Conservation (phyloP, 768 basidiomycete genomes). For the Amanita rimosa region DNA sequence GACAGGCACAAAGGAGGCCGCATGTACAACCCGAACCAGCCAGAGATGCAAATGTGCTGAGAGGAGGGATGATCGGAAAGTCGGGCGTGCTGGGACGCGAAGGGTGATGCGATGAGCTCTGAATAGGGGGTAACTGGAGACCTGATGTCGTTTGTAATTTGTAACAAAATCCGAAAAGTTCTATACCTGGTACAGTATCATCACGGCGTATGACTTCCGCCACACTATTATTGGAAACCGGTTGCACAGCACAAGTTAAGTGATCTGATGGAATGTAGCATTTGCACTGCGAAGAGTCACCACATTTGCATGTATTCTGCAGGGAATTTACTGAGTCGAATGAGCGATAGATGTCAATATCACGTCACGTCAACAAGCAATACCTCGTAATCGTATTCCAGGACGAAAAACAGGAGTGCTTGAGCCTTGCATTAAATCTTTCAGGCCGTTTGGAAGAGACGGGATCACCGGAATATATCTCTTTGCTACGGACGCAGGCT, state of each 20-base stretch:
- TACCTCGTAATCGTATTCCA: conserved; percentile 42
- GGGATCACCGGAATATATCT: conserved; percentile 64
- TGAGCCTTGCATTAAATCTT: conserved; percentile 33
- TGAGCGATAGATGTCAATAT: conserved; percentile 7
- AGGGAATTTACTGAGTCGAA: conserved; percentile 39
- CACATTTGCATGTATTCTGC: conserved; percentile 56
- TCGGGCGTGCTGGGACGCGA: conserved; percentile 23
- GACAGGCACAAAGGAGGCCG: conserved; percentile 57
- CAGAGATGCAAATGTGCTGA: conserved; percentile 44
- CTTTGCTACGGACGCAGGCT: conserved; percentile 30
- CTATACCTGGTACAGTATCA: conserved; percentile 2
- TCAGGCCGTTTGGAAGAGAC: conserved; percentile 63
- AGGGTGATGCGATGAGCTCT: conserved; percentile 16
- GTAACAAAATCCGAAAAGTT: neutral
- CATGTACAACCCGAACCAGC: conserved; percentile 68
- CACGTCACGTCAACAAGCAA: conserved; percentile 1
- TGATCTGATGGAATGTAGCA: conserved; percentile 5
- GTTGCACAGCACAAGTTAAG: conserved; percentile 7
- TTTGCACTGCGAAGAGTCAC: conserved; percentile 38
- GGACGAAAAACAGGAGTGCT: conserved; percentile 18
- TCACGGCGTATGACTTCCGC: conserved; percentile 22
- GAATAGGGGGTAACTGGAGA: conserved; percentile 40
- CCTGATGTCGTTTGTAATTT: conserved; percentile 14
- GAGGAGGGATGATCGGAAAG: conserved; percentile 50
- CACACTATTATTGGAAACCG: conserved; percentile 11